Evolutionary conservation across 2,329 filamentous ascomycete genomes (phyloP), one percentile per base, ranked within the genome.

Genomic region (Zasmidium angulare): DNA sequence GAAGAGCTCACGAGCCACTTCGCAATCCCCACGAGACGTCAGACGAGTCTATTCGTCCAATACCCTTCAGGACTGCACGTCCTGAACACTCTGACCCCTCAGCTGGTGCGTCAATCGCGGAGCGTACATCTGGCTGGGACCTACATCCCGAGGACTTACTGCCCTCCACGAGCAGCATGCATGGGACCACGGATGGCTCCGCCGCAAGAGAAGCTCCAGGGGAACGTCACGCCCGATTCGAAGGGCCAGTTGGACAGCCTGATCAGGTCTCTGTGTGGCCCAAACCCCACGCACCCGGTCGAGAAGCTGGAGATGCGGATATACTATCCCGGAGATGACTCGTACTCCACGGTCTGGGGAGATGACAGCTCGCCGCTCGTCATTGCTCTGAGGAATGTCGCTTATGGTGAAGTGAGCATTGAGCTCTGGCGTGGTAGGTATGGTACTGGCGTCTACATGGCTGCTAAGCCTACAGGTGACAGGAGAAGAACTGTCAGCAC

Each of bases 21-120:
- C 62, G 58, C 66, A 31, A 62, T 65, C n/a, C 58, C 61, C 22
- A 58, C 65, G 11, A 64, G 68, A 24, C 59, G 63, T 61, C 68
- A 58, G 31, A 70, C 78, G 55, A 77, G 78, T 54, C 66, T 78
- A 20, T 75, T 76, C 63, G 64, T 80, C 51, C 67, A 71, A 9
- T 76, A 78, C 62, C 75, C 77, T 0, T 64, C 76, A 50, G 73
- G 77, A 51, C 65, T 80, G 64, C 53, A 78, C 65, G 58, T 77
- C 56, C 49, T 77, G 70, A 73, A 74, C 59, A 71, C 63, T 24
- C 59, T 71, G 14, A 75, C 75, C 46, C 77, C 77, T 2, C 70
- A 72, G 36, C 71, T 79, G 9, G 66, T 78, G 10, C 69, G 68
- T n/a, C 76, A 77, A 53, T 74, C 74, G 14, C 70, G 70, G 36